Conservation (phyloP, 768 basidiomycete genomes). For the Lentinula boryana region DNA sequence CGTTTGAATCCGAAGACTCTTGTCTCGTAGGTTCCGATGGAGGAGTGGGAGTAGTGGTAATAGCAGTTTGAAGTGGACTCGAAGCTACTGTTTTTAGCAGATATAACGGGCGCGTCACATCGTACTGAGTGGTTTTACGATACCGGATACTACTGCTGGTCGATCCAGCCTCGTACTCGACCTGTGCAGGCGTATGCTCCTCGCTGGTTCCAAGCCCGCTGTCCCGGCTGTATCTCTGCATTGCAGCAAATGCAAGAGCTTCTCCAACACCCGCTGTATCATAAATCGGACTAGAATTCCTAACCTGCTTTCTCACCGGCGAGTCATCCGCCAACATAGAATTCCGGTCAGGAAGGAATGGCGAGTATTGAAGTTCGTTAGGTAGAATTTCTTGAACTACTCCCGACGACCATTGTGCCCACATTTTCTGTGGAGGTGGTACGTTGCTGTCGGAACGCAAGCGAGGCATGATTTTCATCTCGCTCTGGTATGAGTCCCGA, state of each 20-base stretch:
- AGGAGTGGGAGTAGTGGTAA: not conserved
- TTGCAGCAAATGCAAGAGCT: constrained; percentile 43
- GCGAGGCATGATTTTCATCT: constrained; percentile 25
- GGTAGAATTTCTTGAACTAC: constrained; percentile 39
- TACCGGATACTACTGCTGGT: constrained; percentile 4
- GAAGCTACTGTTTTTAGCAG: constrained; percentile 7
- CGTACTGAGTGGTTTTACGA: constrained; percentile 24
- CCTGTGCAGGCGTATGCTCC: constrained; percentile 16
- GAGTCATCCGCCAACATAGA: not conserved
- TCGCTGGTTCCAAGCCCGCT: constrained; percentile 47
- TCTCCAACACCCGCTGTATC: constrained; percentile 60
- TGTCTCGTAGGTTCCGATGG: not conserved
- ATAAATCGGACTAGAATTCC: constrained; percentile 29
- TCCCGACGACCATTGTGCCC: constrained; percentile 42
- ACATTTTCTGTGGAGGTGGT: constrained; percentile 42
- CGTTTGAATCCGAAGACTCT: constrained; percentile 8
- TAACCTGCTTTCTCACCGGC: not conserved
- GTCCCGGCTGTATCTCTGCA: constrained; percentile 23
- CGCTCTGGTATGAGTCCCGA: constrained; percentile 27
- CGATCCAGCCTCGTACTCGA: constrained; percentile 10
- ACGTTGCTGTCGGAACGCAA: constrained; percentile 29
- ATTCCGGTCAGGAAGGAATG: constrained; percentile 26
- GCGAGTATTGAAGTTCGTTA: constrained; percentile 42
- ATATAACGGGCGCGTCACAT: constrained; percentile 23
- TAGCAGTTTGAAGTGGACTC: not conserved